phyloP scores from a whole-genome alignment of 345 rosid species.

The Toxicodendron radicans region DNA sequence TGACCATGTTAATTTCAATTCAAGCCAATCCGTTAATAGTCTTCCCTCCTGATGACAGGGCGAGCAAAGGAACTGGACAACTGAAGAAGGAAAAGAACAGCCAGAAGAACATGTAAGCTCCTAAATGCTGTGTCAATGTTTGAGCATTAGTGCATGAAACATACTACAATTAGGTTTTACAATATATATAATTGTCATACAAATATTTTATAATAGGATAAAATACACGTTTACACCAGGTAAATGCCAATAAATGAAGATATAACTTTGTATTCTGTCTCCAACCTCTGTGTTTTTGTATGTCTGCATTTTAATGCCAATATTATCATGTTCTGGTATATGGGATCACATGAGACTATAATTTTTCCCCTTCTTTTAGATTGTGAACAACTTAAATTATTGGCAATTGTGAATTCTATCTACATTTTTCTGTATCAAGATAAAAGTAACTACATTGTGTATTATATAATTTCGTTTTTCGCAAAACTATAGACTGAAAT shows the following conservation, averaged over 20 bases:
- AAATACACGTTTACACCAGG: too few species aligned
- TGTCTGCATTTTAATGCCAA: too few species aligned
- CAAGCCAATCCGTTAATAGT: neutral
- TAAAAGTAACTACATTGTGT: neutral
- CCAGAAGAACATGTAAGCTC: slow-evolving; percentile 41
- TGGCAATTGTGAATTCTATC: neutral
- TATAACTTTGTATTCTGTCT: neutral
- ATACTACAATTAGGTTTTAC: neutral
- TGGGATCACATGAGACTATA: neutral
- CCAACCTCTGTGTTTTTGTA: too few species aligned
- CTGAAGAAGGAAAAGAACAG: slow-evolving; percentile 40
- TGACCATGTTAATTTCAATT: neutral
- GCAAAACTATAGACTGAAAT: slow-evolving; percentile 49
- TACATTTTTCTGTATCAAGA: neutral
- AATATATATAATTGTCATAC: too few species aligned
- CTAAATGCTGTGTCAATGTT: neutral
- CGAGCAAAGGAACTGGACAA: slow-evolving; percentile 35
- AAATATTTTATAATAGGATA: too few species aligned
- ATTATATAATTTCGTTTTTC: neutral
- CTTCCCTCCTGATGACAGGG: slow-evolving; percentile 31
- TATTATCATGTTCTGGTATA: neutral
- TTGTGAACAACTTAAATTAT: neutral
- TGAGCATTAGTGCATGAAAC: neutral
- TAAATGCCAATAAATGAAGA: too few species aligned
- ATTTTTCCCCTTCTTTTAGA: neutral